phyloP scores from a whole-genome alignment of 2,329 filamentous ascomycete genomes.

The Penicillium sp. region DNA sequence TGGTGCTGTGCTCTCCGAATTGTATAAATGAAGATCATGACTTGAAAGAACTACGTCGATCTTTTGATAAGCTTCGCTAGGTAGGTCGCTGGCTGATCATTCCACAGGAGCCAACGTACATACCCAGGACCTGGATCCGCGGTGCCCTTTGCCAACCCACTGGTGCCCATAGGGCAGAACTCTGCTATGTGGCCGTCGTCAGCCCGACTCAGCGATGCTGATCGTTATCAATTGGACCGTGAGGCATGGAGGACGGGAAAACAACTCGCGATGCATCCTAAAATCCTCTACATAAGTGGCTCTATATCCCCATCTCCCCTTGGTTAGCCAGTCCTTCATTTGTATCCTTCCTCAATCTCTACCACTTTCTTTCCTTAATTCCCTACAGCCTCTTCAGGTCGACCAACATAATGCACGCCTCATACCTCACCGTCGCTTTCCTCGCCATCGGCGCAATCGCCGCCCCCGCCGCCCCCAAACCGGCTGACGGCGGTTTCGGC shows the following conservation, averaged over 20 bases:
- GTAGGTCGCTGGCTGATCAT: constrained; percentile 17
- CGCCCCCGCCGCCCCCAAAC: constrained; percentile 16
- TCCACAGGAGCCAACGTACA: constrained; percentile 11
- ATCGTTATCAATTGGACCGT: constrained; percentile 14
- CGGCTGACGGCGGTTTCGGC: constrained; percentile 8
- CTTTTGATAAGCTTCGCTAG: background rate
- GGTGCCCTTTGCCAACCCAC: constrained; percentile 7
- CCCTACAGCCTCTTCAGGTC: background rate
- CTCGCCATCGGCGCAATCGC: constrained; percentile 36
- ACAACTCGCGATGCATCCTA: constrained; percentile 12
- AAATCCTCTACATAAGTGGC: constrained; percentile 16
- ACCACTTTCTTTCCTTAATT: constrained; percentile 13
- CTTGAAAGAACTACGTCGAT: background rate
- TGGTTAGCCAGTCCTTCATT: constrained; percentile 3
- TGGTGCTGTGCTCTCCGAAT: background rate
- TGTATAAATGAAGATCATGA: constrained; percentile 2
- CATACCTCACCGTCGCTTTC: constrained; percentile 26
- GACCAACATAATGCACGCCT: constrained; percentile 20
- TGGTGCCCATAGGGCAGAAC: constrained; percentile 11
- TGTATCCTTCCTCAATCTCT: constrained; percentile 10
- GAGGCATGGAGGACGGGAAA: constrained; percentile 18
- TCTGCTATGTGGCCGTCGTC: constrained; percentile 17
- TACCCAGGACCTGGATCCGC: background rate
- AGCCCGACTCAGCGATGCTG: constrained; percentile 14
- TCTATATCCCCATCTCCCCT: constrained; percentile 9